Conservation (phyloP, 805 yeast species). For the Candida manassasensis region DNA sequence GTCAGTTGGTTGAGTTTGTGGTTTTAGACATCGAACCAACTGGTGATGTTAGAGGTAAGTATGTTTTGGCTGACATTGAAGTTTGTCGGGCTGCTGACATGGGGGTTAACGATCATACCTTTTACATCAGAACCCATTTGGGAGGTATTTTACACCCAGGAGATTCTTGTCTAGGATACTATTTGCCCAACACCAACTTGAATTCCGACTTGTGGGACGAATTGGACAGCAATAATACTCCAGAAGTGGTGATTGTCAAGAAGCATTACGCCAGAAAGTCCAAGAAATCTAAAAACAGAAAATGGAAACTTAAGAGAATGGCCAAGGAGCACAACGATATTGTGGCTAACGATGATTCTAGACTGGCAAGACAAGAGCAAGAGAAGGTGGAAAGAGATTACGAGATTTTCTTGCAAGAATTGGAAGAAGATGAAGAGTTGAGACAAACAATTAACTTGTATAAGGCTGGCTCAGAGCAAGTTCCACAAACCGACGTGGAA, state of each 20-base stretch:
- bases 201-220: conserved; percentile 83
- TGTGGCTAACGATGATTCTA: conserved; percentile 63
- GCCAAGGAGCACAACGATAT: conserved; percentile 91
- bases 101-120: conserved; percentile 80
- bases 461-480: conserved; percentile 46
- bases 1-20: conserved; percentile 78
- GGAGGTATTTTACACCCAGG: conserved; percentile 97
- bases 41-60: conserved; percentile 70
- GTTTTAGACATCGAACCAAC: conserved; percentile 93
- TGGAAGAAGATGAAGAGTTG: conserved; percentile 94
- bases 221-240: conserved; percentile 55
- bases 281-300: conserved; percentile 70
- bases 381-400: conserved; percentile 93
- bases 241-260: conserved; percentile 87
- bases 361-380: conserved; percentile 80
- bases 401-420: conserved; percentile 91
- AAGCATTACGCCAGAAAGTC: conserved; percentile 79
- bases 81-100: conserved; percentile 86
- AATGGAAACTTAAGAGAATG: conserved; percentile 95
- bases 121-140: conserved; percentile 81
- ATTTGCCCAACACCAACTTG: conserved; percentile 76
- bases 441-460: conserved; percentile 87
- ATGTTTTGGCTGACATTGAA: conserved; percentile 83
- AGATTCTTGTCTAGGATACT: conserved; percentile 91
- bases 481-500: conserved; percentile 38